Evolutionary conservation across 257 asterid species (phyloP).

Genomic region (Solanum peruvianum): DNA sequence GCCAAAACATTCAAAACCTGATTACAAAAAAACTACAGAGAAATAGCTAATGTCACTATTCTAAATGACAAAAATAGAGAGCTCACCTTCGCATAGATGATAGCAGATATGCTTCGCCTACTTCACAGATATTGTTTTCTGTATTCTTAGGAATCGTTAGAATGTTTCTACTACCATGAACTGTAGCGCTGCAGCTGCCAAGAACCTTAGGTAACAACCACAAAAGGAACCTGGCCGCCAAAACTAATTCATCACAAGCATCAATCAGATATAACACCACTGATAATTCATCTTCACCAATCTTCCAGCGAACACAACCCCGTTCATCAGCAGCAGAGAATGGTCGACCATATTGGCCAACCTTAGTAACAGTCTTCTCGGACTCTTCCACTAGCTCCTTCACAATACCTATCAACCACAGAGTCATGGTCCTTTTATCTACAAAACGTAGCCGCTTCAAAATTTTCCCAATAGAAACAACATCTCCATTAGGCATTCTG

Average conservation of each 20-base stretch:
- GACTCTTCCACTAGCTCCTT: slow-evolving; percentile 75
- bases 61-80: neutral
- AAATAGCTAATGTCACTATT: neutral
- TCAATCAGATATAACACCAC: slow-evolving; percentile 76
- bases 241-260: slow-evolving; percentile 59
- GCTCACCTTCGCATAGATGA: slow-evolving; percentile 72
- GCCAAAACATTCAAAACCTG: neutral
- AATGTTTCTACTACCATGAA: slow-evolving; percentile 50
- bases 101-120: slow-evolving; percentile 80
- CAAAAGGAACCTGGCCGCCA: slow-evolving; percentile 69
- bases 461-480: slow-evolving; percentile 51
- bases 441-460: slow-evolving; percentile 67
- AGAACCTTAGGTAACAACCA: slow-evolving; percentile 87
- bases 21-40: neutral
- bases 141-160: slow-evolving; percentile 49
- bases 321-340: slow-evolving; percentile 57
- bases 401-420: slow-evolving; percentile 69
- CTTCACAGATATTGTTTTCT: slow-evolving; percentile 58
- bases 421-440: slow-evolving; percentile 52
- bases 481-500: slow-evolving; percentile 41
- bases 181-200: slow-evolving; percentile 40
- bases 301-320: slow-evolving; percentile 60
- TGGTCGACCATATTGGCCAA: slow-evolving; percentile 55
- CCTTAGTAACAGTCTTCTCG: slow-evolving; percentile 52
- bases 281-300: slow-evolving; percentile 86